phyloP scores from a whole-genome alignment of 768 basidiomycete genomes.

The Sporobolomyces roseus region DNA sequence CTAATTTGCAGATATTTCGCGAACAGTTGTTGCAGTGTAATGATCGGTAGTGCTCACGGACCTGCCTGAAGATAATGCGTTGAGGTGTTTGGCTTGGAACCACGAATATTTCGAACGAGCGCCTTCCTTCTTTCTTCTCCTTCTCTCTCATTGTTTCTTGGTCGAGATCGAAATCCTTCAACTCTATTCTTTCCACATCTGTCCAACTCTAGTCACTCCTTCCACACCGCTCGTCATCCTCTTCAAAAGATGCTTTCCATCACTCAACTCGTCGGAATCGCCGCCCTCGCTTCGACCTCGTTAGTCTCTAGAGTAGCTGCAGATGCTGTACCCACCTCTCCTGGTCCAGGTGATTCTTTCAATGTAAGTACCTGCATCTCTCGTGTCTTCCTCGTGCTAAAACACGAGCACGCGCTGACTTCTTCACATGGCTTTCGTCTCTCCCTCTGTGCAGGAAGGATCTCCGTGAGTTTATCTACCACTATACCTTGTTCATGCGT shows the following conservation, averaged over 20 bases:
- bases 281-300: neutral
- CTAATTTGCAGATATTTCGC: no score
- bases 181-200: neutral
- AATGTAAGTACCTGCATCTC: slow-evolving; percentile 3
- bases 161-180: slow-evolving; percentile 3
- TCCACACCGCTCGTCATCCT: no score
- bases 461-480: neutral
- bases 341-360: slow-evolving; percentile 15
- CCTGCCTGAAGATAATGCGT: no score
- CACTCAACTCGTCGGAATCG: slow-evolving; percentile 4
- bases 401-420: neutral
- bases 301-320: neutral
- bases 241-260: neutral
- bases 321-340: slow-evolving; percentile 10
- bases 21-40: no score
- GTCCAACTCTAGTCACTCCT: neutral
- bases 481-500: no score
- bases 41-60: no score
- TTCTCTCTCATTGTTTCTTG: no score
- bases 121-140: neutral
- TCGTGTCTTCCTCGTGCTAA: neutral
- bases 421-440: neutral
- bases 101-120: no score
- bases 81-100: no score
- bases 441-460: slow-evolving; percentile 15